Base-by-base conservation (phyloP, 805 yeast species). In the Pichia manshurica region DNA sequence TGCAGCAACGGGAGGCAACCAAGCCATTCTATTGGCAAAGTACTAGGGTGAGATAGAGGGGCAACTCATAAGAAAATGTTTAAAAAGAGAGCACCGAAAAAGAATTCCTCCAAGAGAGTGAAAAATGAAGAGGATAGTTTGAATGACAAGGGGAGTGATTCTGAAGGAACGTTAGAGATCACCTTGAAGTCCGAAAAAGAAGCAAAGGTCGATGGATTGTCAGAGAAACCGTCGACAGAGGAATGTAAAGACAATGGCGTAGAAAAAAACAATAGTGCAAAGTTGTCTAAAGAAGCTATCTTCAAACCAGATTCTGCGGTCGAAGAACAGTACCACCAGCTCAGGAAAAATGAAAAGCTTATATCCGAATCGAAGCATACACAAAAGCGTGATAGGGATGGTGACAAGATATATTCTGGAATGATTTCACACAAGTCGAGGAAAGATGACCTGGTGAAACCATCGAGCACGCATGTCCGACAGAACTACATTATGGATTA, bases 401-500 rank as follows among this genome's bases (percentile, higher is more conserved):
- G 61, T 6, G 56, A 54, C 40, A 61, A 57, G 5, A 17, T 56
- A 1, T 68, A 69, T 47, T 61, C 49, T 15, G 72, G 72, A 0
- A n/a, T 43, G 29, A 45, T 44, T 9, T 43, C 41, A 3, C 47
- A 43, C 16, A 51, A 49, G 19, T 48, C 52, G 1, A 52, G 48
- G 3, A 46, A 51, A 10, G 49, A 50, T 16, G 42, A 48, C 21
- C 42, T 49, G 17, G 47, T 54, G 8, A 62, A 62, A 46, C 62
- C 62, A 4, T 50, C 70, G 13, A 62, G 72, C 0, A 44, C 77
- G 0, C 75, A 75, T 56, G 73, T 90, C 25, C 72, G 78, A 39
- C 74, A 82, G 12, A 84, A 89, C 0, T 81, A 87, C 0, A 69
- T 82, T 2, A 74, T 84, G 34, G 99, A 93, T 60, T 93, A 82